These are phyloP conservation scores for Candida ovalis DNA, from an alignment of 805 yeast species.

Conservation along the genomic window DNA sequence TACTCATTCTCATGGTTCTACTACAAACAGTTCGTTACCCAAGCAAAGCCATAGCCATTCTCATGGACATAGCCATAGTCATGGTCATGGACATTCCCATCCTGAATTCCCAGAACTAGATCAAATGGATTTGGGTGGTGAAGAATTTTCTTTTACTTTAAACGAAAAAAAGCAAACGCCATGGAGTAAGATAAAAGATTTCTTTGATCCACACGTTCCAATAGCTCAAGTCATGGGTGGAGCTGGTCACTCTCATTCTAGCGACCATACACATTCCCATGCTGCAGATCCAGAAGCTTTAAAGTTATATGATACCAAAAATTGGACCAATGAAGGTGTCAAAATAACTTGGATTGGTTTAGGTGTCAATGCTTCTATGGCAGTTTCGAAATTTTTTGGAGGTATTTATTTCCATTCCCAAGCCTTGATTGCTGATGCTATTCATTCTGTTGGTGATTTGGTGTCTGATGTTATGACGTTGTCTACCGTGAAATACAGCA, in stretches of 20 bases:
- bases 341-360: conserved; percentile 92
- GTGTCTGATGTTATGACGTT: conserved; percentile 86
- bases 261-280: conserved; percentile 37
- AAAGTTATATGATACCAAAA: conserved; percentile 41
- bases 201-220: conserved; percentile 35
- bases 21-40: background rate
- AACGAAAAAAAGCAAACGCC: conserved; percentile 20
- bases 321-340: conserved; percentile 74
- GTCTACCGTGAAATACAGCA: conserved; percentile 78
- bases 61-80: conserved; percentile 10
- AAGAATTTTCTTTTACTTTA: conserved; percentile 23
- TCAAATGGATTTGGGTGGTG: conserved; percentile 26
- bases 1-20: background rate
- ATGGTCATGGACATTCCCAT: conserved; percentile 30
- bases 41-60: conserved; percentile 1
- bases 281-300: conserved; percentile 38
- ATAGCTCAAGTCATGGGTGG: conserved; percentile 24
- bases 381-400: conserved; percentile 80
- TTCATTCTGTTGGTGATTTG: conserved; percentile 88
- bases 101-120: conserved; percentile 25
- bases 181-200: conserved; percentile 29
- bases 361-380: conserved; percentile 79
- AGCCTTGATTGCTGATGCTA: conserved; percentile 89
- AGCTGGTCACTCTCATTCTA: conserved; percentile 18
- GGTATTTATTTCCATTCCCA: conserved; percentile 94